phyloP scores from a whole-genome alignment of 352 stramenopile species.

The Phytophthora constricta region DNA sequence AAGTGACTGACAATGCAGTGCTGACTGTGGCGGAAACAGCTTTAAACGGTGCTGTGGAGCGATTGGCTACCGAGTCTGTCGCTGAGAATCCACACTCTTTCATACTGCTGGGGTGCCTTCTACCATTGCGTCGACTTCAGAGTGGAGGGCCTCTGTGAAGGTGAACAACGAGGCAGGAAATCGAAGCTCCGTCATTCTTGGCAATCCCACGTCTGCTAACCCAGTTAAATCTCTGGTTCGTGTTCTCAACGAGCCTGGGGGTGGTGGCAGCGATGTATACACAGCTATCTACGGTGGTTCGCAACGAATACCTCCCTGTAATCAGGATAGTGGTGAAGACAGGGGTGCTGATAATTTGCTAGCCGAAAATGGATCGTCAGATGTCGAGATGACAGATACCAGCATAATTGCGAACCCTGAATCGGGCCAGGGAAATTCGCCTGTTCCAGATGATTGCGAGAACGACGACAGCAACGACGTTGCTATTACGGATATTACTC shows the following conservation, averaged over 20 bases:
- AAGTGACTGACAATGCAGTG: not conserved
- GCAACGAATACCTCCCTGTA: too few relatives aligned
- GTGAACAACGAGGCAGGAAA: conserved; percentile 41
- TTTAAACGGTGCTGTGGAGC: not conserved
- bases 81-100: not conserved
- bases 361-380: not conserved
- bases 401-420: conserved; percentile 1
- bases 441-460: not conserved
- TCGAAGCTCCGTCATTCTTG: conserved; percentile 30
- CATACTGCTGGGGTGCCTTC: not conserved
- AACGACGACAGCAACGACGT: conserved; percentile 9
- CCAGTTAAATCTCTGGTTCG: conserved; percentile 29
- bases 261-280: conserved; percentile 37
- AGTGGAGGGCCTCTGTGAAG: conserved; percentile 34
- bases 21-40: not conserved
- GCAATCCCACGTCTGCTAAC: not conserved
- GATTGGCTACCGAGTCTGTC: not conserved
- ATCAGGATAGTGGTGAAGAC: too few relatives aligned
- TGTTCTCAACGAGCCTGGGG: conserved; percentile 47
- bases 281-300: conserved; percentile 34
- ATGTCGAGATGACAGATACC: conserved; percentile 24
- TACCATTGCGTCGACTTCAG: not conserved
- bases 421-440: conserved; percentile 1
- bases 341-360: too few relatives aligned
- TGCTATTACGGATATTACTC: conserved; percentile 11